A percentile compares a stretch with the other conserved stretches of the same genome.
phyloP scores from a whole-genome alignment of 164 flowering plant genomes.

The Magnolia kwangsiensis region DNA sequence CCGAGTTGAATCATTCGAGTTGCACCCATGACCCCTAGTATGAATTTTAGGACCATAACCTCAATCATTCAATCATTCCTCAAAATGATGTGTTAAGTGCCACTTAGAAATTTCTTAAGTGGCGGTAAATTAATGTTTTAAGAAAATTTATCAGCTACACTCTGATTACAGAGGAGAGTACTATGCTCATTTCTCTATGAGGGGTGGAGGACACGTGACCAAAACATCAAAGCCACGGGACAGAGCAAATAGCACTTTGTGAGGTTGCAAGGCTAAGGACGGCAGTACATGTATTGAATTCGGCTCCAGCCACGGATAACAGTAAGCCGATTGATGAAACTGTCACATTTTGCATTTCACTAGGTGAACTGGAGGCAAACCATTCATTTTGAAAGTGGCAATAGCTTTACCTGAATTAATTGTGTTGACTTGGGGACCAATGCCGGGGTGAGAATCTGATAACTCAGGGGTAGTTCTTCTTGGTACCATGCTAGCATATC shows the following conservation, averaged over 20 bases:
- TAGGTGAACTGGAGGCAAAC: background rate
- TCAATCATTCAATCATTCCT: too few relatives aligned
- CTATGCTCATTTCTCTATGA: too few relatives aligned
- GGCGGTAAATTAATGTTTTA: background rate
- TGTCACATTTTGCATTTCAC: background rate
- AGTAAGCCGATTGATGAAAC: background rate
- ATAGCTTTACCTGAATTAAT: conserved; percentile 30
- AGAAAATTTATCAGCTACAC: background rate
- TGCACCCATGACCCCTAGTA: background rate
- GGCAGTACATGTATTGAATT: background rate
- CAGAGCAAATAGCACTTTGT: background rate
- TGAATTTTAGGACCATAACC: too few relatives aligned
- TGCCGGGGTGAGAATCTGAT: conserved; percentile 24
- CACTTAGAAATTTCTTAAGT: background rate
- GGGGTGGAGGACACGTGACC: too few relatives aligned
- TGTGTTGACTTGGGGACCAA: conserved; percentile 23
- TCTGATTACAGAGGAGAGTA: background rate
- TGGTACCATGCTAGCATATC: background rate
- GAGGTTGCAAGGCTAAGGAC: background rate
- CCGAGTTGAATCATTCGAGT: background rate
- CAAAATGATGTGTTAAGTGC: background rate
- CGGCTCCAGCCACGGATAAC: background rate
- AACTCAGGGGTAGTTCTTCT: conserved; percentile 26
- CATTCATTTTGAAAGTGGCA: background rate
- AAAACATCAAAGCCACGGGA: background rate